Evolutionary conservation across 257 asterid species (phyloP), one percentile per base, ranked within the genome.

Genomic region (Datura wrightii): DNA sequence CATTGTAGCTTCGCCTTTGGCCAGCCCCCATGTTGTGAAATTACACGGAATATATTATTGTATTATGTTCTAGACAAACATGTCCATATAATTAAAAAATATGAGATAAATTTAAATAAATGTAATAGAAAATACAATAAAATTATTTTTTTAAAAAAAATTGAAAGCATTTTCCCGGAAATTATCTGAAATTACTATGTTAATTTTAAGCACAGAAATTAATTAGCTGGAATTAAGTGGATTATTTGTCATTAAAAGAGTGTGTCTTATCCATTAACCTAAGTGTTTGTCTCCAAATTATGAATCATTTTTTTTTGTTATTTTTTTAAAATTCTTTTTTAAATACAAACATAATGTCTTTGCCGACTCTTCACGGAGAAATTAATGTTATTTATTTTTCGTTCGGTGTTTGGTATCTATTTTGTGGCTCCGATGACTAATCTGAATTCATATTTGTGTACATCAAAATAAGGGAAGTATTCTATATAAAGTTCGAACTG

Each of bases 191-290:
- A 19, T 50, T 76, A 76, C 62, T 50, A 76, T 48, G 81, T 50
- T 14, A 76, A 76, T 19, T 46, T 50, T 50, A 70, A 48, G 10
- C 24, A 24, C 41, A 52, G n/a, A 76, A 44, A 67, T 4, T 65
- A 66, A 66, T 67, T 39, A 76, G 81, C 81, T 76, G 81, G 59
- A 76, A 76, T 76, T 50, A 34, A 24, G 81, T 72, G 42, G 19
- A 76, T 50, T 24, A 24, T 48, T 76, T 76, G 81, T 50, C 62
- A 50, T 31, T 48, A 50, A 50, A 72, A 8, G 46, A 13, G 24
- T 13, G 59, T 74, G 39, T 76, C 46, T 24, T 76, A 48, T 76
- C 46, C 15, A 76, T 50, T 24, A 76, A 76, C 60, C 62, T 14
- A 50, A 13, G 59, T 76, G 60, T 50, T 50, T 76, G 44, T 76